Conservation (phyloP, 345 rosid species). For the Atalantia buxifolia region DNA sequence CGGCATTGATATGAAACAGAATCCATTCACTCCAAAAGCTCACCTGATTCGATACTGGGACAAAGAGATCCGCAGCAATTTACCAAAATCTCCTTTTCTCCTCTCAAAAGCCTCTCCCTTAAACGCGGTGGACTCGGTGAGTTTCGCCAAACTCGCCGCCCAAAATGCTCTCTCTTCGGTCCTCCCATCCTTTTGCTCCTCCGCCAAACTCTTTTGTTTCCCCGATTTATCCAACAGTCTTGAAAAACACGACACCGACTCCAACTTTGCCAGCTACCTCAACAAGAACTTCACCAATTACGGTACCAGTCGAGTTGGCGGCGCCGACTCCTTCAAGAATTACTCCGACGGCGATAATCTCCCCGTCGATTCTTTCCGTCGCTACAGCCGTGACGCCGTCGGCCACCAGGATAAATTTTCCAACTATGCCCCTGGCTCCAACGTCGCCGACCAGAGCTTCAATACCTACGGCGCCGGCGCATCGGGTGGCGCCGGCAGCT, state of each 20-base stretch:
- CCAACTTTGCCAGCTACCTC: conserved; percentile 50
- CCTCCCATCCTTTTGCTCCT: conserved; percentile 70
- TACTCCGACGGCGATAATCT: conserved; percentile 40
- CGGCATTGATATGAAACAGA: conserved; percentile 28
- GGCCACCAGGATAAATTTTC: conserved; percentile 45
- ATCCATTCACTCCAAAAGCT: conserved; percentile 78
- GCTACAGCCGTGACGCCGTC: conserved; percentile 46
- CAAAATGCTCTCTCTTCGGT: conserved; percentile 52
- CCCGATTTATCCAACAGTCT: conserved; percentile 44
- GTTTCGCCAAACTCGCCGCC: conserved; percentile 67
- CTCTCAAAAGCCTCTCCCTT: conserved; percentile 82
- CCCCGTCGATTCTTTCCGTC: conserved; percentile 47
- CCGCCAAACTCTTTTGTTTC: conserved; percentile 86
- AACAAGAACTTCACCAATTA: conserved; percentile 78
- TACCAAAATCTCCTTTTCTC: conserved; percentile 50
- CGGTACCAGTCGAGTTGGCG: conserved; percentile 46
- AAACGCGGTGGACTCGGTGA: conserved; percentile 56
- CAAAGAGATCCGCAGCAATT: conserved; percentile 49
- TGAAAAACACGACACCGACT: conserved; percentile 43
- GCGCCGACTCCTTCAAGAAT: conserved; percentile 50
- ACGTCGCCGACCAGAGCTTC: conserved; percentile 71
- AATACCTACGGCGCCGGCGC: conserved; percentile 62
- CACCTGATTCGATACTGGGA: conserved; percentile 85
- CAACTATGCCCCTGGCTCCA: conserved; percentile 35
- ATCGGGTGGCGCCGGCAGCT: conserved; percentile 63